Conservation (phyloP, 306 rosid genomes). For the Prunus mume region DNA sequence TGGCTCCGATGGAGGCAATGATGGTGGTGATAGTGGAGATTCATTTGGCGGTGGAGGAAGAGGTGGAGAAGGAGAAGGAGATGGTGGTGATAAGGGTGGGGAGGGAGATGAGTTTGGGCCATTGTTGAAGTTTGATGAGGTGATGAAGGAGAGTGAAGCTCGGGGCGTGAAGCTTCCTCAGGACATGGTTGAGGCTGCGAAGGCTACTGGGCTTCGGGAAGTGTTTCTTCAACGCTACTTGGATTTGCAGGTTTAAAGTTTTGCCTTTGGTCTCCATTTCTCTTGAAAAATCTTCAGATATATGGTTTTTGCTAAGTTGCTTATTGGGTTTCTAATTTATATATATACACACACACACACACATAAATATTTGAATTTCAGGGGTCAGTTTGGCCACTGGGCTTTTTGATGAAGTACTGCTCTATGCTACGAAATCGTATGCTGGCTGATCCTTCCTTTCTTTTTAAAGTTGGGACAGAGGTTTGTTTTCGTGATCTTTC, state of each 20-base stretch:
- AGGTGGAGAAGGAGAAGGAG: conserved; percentile 29
- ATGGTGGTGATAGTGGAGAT: conserved; percentile 15
- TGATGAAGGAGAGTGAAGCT: conserved; percentile 62
- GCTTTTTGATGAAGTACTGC: conserved; percentile 68
- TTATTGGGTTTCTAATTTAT: background rate
- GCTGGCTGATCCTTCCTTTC: conserved; percentile 92
- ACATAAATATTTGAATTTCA: conserved; percentile 15
- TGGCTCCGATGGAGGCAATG: conserved; percentile 13
- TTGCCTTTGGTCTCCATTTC: background rate
- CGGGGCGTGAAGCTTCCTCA: conserved; percentile 64
- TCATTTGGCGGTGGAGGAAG: conserved; percentile 14
- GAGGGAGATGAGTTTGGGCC: conserved; percentile 73
- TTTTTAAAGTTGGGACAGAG: conserved; percentile 90
- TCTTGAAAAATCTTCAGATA: background rate
- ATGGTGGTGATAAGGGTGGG: conserved; percentile 15
- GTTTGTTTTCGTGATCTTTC: conserved; percentile 40
- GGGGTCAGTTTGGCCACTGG: conserved; percentile 67
- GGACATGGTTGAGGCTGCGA: conserved; percentile 79
- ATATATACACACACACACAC: no score
- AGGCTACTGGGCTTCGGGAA: conserved; percentile 58
- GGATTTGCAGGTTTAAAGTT: conserved; percentile 53
- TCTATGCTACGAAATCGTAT: conserved; percentile 79
- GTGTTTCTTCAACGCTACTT: conserved; percentile 71
- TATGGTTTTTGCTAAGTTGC: background rate
- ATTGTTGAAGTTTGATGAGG: conserved; percentile 61